Evolutionary conservation across 306 rosid genomes (phyloP).

Genomic region (Carpinus fangiana): DNA sequence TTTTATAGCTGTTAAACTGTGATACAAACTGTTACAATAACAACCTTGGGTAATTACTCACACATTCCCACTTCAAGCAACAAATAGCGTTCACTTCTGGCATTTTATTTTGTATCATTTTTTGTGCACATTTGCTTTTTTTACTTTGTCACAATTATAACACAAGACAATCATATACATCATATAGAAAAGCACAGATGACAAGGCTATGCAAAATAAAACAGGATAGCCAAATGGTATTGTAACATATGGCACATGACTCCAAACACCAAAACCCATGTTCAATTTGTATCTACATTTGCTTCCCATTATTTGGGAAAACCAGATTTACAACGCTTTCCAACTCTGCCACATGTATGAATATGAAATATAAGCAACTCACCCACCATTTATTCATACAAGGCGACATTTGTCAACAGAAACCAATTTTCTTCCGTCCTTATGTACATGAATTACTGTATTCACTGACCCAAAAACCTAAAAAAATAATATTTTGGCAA

Average conservation of each 20-base stretch:
- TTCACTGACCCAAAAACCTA: background rate
- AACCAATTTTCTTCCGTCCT: conserved; percentile 1
- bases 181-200: background rate
- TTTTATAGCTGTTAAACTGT: background rate
- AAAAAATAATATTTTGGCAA: background rate
- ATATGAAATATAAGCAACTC: background rate
- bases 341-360: background rate
- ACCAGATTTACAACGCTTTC: conserved; percentile 1
- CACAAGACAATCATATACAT: background rate
- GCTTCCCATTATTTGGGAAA: background rate
- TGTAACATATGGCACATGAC: background rate
- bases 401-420: background rate
- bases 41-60: no score
- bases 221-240: background rate
- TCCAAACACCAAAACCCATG: background rate
- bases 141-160: background rate
- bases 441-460: background rate
- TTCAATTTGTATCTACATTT: background rate
- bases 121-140: background rate
- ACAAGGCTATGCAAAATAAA: background rate
- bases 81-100: background rate
- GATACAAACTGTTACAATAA: background rate
- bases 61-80: background rate
- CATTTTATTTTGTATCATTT: background rate
- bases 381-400: background rate